Conservation (phyloP, 257 asterid genomes). For the Nicotiana tomentosiformis region DNA sequence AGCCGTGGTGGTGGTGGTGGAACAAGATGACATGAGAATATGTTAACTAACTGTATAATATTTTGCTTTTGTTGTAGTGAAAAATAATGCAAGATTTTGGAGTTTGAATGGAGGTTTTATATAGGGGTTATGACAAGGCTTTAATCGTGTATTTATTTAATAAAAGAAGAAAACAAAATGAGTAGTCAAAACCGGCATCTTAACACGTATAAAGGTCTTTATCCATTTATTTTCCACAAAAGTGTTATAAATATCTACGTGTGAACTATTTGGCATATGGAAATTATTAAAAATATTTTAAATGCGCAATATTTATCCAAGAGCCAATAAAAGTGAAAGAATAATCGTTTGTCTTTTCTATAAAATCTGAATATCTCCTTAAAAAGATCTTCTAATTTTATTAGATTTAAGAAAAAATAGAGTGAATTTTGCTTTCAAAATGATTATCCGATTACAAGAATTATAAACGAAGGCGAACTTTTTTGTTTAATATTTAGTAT, state of each 20-base stretch:
- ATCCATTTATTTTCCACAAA: neutral
- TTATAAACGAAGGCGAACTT: too few relatives aligned
- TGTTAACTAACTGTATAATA: neutral
- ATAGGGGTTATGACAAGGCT: neutral
- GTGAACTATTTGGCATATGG: neutral
- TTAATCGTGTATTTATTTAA: neutral
- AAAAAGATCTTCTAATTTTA: neutral
- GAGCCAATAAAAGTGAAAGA: neutral
- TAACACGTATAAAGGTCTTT: neutral
- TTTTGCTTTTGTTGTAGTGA: neutral
- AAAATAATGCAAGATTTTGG: neutral
- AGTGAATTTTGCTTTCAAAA: neutral
- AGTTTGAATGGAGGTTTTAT: neutral
- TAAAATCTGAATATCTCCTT: neutral
- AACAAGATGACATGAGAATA: slow-evolving; percentile 21
- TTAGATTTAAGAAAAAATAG: neutral
- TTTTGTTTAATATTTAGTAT: too few relatives aligned
- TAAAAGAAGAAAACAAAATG: neutral
- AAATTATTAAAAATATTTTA: neutral
- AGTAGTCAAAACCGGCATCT: neutral
- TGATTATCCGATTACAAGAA: too few relatives aligned
- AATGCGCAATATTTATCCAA: neutral
- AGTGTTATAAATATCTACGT: neutral
- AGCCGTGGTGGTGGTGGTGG: neutral
- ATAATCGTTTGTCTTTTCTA: neutral